phyloP scores from a whole-genome alignment of 2,329 filamentous ascomycete species.

The Leptographium radiaticola region DNA sequence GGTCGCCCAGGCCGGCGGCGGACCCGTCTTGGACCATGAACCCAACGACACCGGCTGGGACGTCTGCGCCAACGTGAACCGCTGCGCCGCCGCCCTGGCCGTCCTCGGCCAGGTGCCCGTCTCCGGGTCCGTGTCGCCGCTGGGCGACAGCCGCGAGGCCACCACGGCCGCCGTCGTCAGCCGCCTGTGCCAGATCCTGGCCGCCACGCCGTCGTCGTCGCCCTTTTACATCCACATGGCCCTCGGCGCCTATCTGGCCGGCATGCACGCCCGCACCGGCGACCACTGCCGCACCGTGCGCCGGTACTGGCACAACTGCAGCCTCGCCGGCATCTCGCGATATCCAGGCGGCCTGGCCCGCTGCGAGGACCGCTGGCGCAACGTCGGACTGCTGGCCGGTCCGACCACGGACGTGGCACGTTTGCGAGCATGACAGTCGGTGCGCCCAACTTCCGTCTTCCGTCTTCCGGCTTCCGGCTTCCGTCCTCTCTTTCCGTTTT shows the following conservation, averaged over 20 bases:
- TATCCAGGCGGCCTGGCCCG: slow-evolving; percentile 15
- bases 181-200: slow-evolving; percentile 21
- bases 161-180: slow-evolving; percentile 19
- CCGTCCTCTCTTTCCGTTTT: background rate
- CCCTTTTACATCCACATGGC: slow-evolving; percentile 27
- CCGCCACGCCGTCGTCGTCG: slow-evolving; percentile 18
- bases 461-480: background rate
- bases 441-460: background rate
- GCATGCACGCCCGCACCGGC: slow-evolving; percentile 19
- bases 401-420: background rate
- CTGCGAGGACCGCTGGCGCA: slow-evolving; percentile 8
- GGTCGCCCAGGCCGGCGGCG: slow-evolving; percentile 11
- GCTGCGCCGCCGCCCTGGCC: slow-evolving; percentile 23
- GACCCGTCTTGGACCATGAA: no score
- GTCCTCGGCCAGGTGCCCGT: slow-evolving; percentile 8
- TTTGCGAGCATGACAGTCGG: background rate
- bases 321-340: slow-evolving; percentile 21
- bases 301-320: slow-evolving; percentile 25
- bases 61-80: slow-evolving; percentile 18
- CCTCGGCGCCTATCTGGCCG: slow-evolving; percentile 22
- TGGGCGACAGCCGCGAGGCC: background rate
- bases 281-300: slow-evolving; percentile 22
- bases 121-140: background rate
- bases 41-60: slow-evolving; percentile 9
- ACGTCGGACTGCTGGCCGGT: background rate